phyloP scores from a whole-genome alignment of 2,329 filamentous ascomycete species.

The Beauveria rudraprayagi region DNA sequence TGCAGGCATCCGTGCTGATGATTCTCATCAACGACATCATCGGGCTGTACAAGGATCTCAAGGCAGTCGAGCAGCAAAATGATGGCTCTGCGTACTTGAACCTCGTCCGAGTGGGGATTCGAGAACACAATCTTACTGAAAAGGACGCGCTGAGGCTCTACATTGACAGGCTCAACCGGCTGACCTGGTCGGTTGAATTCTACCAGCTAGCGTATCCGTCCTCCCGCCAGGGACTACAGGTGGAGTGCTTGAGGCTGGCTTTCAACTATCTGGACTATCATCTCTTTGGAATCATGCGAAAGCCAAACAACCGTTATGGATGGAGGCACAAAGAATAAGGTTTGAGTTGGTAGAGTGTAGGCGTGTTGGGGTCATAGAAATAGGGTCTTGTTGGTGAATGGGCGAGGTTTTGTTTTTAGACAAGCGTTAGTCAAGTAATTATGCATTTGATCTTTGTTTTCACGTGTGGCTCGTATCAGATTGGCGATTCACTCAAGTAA shows the following conservation, averaged over 20 bases:
- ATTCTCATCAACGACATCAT: slow-evolving; percentile 9
- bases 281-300: slow-evolving; percentile 2
- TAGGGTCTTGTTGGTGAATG: too few relatives aligned
- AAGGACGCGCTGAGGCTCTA: not conserved
- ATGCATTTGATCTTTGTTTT: too few relatives aligned
- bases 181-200: slow-evolving; percentile 1
- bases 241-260: not conserved
- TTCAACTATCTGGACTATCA: slow-evolving; percentile 8
- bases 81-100: slow-evolving; percentile 10
- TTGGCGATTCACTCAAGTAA: too few relatives aligned
- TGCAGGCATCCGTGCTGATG: not conserved
- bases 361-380: not conserved
- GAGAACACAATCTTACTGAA: not conserved
- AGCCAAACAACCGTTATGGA: slow-evolving; percentile 15
- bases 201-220: not conserved
- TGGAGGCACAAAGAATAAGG: not conserved
- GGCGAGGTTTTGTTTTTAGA: too few relatives aligned
- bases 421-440: too few relatives aligned
- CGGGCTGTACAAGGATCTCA: slow-evolving; percentile 9
- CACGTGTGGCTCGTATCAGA: too few relatives aligned
- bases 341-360: not conserved
- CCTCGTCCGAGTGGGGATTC: slow-evolving; percentile 5
- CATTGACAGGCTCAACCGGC: slow-evolving; percentile 1
- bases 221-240: not conserved
- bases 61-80: not conserved